Conservation (phyloP, 345 rosid genomes). For the Hevea brasiliensis region DNA sequence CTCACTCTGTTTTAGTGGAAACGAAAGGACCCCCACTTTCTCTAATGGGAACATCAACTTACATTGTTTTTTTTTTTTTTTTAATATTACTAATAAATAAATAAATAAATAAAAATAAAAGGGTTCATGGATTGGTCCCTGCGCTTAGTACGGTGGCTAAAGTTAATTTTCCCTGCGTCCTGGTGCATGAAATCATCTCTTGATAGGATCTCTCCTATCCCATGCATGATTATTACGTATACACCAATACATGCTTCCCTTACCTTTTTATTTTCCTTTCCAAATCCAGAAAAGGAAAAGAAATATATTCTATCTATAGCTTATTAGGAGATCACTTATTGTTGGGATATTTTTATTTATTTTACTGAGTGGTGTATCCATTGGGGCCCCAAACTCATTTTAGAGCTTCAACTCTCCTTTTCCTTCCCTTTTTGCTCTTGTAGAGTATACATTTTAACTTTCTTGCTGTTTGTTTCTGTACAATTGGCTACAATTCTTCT, state of each 20-base stretch:
- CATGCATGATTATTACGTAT: conserved; percentile 68
- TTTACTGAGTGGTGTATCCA: no score
- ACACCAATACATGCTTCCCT: conserved; percentile 37
- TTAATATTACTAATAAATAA: no score
- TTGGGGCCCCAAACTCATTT: no score
- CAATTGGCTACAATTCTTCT: no score
- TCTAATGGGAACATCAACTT: conserved; percentile 24
- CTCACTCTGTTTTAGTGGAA: background rate
- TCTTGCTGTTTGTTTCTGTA: no score
- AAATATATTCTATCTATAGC: background rate
- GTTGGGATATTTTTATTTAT: no score
- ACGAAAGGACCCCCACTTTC: conserved; percentile 19
- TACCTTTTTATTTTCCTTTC: background rate
- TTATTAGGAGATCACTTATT: no score
- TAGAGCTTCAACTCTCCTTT: no score
- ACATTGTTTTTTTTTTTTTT: no score
- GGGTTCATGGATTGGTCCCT: conserved; percentile 18
- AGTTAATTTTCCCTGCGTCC: conserved; percentile 14
- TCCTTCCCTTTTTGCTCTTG: no score
- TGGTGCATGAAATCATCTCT: conserved; percentile 31
- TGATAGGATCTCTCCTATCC: conserved; percentile 6
- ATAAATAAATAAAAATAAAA: background rate
- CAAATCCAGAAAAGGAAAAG: background rate
- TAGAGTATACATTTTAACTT: no score
- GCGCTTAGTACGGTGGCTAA: conserved; percentile 4